phyloP scores from a whole-genome alignment of 1,284 basidiomycete species.

The Leccinum angustisporum region DNA sequence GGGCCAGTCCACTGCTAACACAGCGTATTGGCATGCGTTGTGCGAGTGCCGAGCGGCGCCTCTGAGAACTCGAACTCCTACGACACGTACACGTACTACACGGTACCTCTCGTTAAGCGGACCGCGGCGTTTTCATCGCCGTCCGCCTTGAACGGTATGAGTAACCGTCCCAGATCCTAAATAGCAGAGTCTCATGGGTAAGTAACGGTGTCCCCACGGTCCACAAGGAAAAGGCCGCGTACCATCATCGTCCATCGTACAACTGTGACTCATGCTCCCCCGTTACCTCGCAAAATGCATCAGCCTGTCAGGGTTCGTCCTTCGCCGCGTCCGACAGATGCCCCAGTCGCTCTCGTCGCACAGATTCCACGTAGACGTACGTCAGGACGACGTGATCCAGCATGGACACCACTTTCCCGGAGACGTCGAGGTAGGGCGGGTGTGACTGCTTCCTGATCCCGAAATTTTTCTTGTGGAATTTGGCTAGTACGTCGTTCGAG shows the following conservation, averaged over 20 bases:
- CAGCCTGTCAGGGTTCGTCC: neutral
- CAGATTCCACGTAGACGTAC: conserved; percentile 25
- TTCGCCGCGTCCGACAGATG: conserved; percentile 4
- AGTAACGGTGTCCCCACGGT: neutral
- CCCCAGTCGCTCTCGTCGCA: conserved; percentile 25
- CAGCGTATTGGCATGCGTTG: neutral
- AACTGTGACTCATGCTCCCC: neutral
- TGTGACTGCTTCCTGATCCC: conserved; percentile 24
- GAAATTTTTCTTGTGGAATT: conserved; percentile 27
- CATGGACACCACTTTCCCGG: conserved; percentile 16
- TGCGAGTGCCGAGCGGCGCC: neutral
- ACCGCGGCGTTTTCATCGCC: neutral
- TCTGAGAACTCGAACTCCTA: neutral
- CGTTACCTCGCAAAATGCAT: neutral
- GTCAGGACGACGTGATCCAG: conserved; percentile 30
- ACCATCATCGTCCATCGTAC: neutral
- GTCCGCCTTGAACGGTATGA: neutral
- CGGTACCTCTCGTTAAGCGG: neutral
- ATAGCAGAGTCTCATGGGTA: neutral
- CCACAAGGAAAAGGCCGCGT: neutral
- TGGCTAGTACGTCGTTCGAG: conserved; percentile 17
- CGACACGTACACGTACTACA: neutral
- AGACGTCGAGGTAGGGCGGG: conserved; percentile 26
- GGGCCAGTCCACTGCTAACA: neutral
- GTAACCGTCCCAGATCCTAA: neutral